A percentile compares a stretch with the other conserved stretches of the same genome.
These are phyloP conservation scores for Neodidymelliopsis sp. DNA, from an alignment of 2,329 filamentous ascomycete genomes.

Conservation along the genomic window DNA sequence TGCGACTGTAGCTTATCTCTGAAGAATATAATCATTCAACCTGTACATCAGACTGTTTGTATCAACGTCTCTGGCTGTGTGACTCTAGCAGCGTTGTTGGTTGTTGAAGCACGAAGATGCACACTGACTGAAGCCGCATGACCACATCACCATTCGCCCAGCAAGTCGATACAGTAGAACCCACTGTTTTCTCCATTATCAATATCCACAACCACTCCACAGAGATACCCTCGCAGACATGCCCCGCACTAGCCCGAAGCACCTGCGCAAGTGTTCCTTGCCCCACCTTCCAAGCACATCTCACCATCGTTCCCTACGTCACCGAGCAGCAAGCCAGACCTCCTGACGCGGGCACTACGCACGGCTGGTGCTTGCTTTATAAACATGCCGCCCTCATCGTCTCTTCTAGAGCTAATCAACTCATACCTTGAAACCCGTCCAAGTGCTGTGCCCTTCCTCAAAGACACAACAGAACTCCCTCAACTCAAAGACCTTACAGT, in stretches of 20 bases:
- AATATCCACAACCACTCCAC: neutral
- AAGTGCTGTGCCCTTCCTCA: neutral
- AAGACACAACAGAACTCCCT: neutral
- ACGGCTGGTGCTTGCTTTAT: conserved; percentile 27
- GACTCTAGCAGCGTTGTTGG: no score
- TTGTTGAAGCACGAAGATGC: no score
- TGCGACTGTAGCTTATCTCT: conserved; percentile 4
- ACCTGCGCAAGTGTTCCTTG: conserved; percentile 12
- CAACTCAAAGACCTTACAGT: conserved; percentile 8
- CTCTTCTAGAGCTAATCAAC: conserved; percentile 16
- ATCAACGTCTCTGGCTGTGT: no score
- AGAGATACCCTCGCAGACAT: neutral
- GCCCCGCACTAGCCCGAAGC: conserved; percentile 16
- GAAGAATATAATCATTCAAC: conserved; percentile 10
- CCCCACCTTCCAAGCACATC: conserved; percentile 21
- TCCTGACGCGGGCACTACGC: conserved; percentile 15
- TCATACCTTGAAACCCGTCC: conserved; percentile 9
- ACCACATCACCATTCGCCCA: neutral
- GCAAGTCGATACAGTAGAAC: neutral
- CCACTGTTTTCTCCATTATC: neutral
- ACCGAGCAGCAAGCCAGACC: conserved; percentile 26
- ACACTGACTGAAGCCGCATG: no score
- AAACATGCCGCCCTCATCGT: conserved; percentile 15
- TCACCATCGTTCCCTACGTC: conserved; percentile 30
- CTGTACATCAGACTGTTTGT: no score